Base-by-base conservation (phyloP, 2,329 filamentous ascomycete species). In the Byssochlamys sp. region DNA sequence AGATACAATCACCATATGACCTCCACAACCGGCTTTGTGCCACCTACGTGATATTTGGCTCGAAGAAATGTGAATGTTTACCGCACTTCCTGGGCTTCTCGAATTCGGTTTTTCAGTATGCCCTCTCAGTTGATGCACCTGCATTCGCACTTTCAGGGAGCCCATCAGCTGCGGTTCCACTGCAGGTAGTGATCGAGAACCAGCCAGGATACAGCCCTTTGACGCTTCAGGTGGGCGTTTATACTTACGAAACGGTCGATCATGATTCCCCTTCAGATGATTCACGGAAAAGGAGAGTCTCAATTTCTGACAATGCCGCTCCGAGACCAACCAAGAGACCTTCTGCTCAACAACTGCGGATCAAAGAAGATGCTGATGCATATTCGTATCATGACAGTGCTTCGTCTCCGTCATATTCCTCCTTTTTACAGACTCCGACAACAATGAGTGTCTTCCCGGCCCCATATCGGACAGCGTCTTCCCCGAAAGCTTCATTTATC, bases 1-100 rank as follows among this genome's bases (percentile, higher is more conserved):
- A 89, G 69, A 82, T 95, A 29, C 84, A 86, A 55, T 87, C 88
- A 50, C 81, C 86, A 59, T 89, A 89, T 75, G 87, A 95, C 67
- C 75, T 95, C 58, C 81, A 85, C 71, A 81, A 79, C 31, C 80
- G 79, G 58, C 80, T 77, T 65, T 77, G 68, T 50, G 67, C 68
- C 10, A 61, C 79, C 54, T 85, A 89, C 62, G 73, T 96, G 56
- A 81, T 86, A 52, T 95, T 96, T 72, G 90, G 90, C n/a, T 80
- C 82, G n/a, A 84, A 88, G 66, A 85, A 86, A 71, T 87, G 85
- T 71, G 79, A 83, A 56, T 85, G 85, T 58, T 81, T 85, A 57
- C 78, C 91, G 26, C 80, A 83, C 52, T 86, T 86, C 68, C 69
- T 78, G 75, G 77, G 75, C 76, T 69, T 79, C 73, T 63, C 83